Conservation (phyloP, 306 rosid species). For the Hylodesmum podocarpum region DNA sequence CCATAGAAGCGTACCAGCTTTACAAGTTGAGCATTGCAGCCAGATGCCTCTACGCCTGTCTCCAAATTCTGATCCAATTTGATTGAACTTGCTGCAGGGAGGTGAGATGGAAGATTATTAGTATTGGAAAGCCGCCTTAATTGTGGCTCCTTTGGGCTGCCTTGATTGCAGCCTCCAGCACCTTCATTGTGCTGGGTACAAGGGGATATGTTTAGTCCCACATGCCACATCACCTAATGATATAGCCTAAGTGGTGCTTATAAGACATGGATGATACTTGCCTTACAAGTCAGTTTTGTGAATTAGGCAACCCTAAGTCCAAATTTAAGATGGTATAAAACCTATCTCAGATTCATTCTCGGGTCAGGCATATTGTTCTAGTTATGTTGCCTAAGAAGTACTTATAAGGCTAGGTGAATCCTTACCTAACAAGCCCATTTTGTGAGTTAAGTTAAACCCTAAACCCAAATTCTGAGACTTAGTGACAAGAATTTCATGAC, state of each 20-base stretch:
- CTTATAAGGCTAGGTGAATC: neutral
- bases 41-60: constrained; percentile 14
- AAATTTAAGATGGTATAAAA: no score
- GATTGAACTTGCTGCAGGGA: constrained; percentile 31
- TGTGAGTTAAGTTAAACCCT: neutral
- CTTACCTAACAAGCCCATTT: neutral
- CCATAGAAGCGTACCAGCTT: constrained; percentile 29
- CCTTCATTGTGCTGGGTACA: neutral
- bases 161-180: neutral
- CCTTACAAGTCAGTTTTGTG: neutral
- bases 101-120: constrained; percentile 18
- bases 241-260: neutral
- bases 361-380: no score
- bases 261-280: neutral
- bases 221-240: neutral
- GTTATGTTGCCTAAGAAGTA: neutral
- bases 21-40: neutral
- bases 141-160: neutral
- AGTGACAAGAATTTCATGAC: constrained; percentile 15
- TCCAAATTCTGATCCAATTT: constrained; percentile 27
- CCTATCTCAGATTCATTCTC: no score
- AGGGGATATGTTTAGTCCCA: neutral
- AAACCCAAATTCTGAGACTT: neutral
- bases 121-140: neutral
- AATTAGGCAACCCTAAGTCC: neutral